A percentile compares a stretch with the other conserved stretches of the same genome.
These are phyloP conservation scores for Claviceps digitariae DNA, from an alignment of 2,329 filamentous ascomycete species.

Conservation along the genomic window DNA sequence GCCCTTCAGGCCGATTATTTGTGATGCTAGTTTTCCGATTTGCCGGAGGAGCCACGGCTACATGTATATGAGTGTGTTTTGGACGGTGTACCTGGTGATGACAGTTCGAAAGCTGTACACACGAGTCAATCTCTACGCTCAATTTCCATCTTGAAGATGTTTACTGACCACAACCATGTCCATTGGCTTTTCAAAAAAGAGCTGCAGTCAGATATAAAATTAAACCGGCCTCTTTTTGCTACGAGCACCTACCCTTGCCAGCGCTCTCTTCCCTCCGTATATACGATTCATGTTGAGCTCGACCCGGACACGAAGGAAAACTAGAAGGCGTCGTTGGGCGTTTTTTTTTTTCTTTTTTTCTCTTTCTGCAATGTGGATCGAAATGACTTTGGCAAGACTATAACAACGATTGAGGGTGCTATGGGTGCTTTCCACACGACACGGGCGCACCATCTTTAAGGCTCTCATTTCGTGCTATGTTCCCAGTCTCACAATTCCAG, in stretches of 20 bases:
- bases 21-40: slow-evolving; percentile 1
- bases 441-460: background rate
- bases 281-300: background rate
- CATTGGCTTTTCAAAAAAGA: background rate
- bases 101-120: background rate
- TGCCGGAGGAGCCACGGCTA: background rate
- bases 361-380: background rate
- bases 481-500: background rate
- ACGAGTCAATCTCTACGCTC: background rate
- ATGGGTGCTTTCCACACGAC: too few species aligned
- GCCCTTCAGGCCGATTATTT: background rate
- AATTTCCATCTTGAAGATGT: background rate
- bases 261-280: background rate
- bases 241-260: too few species aligned
- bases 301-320: background rate
- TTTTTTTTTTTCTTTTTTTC: background rate
- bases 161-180: background rate
- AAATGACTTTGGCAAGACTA: background rate
- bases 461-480: background rate
- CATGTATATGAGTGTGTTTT: background rate
- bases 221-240: background rate
- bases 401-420: background rate
- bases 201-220: background rate
- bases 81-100: background rate
- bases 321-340: background rate